A percentile compares a stretch with the other conserved stretches of the same genome.
These are phyloP conservation scores for Ustulina deusta DNA, from an alignment of 2,329 filamentous ascomycete genomes.

Conservation along the genomic window DNA sequence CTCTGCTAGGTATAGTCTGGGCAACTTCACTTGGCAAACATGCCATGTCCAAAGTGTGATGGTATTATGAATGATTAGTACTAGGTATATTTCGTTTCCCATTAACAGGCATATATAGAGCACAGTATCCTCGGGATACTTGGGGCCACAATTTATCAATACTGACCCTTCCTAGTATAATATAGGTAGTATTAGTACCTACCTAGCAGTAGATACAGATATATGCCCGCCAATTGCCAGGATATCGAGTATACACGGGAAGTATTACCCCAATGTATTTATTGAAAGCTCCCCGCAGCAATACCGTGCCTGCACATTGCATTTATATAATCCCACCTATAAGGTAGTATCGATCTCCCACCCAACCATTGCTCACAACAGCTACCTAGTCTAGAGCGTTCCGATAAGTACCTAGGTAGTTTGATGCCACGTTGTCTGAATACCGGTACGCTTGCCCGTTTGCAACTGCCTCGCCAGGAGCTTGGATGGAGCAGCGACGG, in stretches of 20 bases:
- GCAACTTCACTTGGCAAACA: background rate
- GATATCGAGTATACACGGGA: too few species aligned
- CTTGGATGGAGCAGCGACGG: background rate
- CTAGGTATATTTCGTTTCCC: too few species aligned
- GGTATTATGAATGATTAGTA: too few species aligned
- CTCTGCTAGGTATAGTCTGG: slow-evolving; percentile 1
- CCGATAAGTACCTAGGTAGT: slow-evolving; percentile 4
- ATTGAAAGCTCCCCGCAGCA: background rate
- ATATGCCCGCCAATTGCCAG: too few species aligned
- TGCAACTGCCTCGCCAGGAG: slow-evolving; percentile 3
- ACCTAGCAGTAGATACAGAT: too few species aligned
- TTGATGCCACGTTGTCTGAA: slow-evolving; percentile 9
- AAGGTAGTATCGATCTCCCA: slow-evolving; percentile 9
- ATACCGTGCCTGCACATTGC: background rate
- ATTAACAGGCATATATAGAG: too few species aligned
- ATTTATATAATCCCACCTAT: background rate
- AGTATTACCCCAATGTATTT: too few species aligned
- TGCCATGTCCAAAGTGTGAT: background rate
- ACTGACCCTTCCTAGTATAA: too few species aligned
- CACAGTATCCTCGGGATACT: too few species aligned
- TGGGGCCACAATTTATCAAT: too few species aligned
- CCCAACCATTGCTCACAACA: slow-evolving; percentile 3
- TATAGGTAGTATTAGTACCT: too few species aligned
- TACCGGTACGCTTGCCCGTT: slow-evolving; percentile 5
- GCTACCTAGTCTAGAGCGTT: too few species aligned